These are phyloP conservation scores for Saccharomycopsis olivae DNA, from an alignment of 805 yeast species.

Conservation along the genomic window DNA sequence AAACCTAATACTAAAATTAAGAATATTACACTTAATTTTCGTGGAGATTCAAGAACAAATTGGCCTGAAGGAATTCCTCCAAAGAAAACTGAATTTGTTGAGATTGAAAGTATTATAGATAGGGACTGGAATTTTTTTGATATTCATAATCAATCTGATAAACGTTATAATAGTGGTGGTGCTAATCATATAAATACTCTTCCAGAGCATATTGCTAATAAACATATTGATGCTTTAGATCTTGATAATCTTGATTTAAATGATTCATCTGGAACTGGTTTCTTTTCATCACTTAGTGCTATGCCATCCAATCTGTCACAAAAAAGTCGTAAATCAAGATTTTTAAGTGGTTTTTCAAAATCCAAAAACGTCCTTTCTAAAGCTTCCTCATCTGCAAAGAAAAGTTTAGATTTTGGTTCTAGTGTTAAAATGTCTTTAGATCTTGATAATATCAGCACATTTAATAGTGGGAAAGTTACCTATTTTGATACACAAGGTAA, in stretches of 20 bases:
- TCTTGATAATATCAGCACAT: background rate
- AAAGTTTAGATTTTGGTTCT: background rate
- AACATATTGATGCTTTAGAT: constrained; percentile 20
- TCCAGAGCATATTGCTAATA: constrained; percentile 7
- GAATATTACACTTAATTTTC: constrained; percentile 46
- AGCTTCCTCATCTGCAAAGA: background rate
- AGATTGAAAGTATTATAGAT: constrained; percentile 51
- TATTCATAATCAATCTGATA: constrained; percentile 27
- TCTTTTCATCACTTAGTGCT: constrained; percentile 23
- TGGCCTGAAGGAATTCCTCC: constrained; percentile 99
- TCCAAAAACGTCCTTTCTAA: constrained; percentile 3
- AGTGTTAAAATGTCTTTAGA: background rate
- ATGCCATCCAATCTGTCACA: constrained; percentile 17
- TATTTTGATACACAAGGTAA: constrained; percentile 17
- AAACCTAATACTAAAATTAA: constrained; percentile 62
- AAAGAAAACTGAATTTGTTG: constrained; percentile 55
- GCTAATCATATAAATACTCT: constrained; percentile 27
- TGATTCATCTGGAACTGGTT: constrained; percentile 2
- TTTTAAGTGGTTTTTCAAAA: constrained; percentile 8
- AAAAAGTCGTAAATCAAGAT: constrained; percentile 3
- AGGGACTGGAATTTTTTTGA: constrained; percentile 90
- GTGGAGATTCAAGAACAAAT: constrained; percentile 69
- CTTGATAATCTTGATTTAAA: constrained; percentile 20
- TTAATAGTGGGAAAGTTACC: background rate
- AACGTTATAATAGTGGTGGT: constrained; percentile 25